A percentile compares a stretch with the other conserved stretches of the same genome.
phyloP scores from a whole-genome alignment of 2,329 filamentous ascomycete species.

The Macrophomina phaseolina region DNA sequence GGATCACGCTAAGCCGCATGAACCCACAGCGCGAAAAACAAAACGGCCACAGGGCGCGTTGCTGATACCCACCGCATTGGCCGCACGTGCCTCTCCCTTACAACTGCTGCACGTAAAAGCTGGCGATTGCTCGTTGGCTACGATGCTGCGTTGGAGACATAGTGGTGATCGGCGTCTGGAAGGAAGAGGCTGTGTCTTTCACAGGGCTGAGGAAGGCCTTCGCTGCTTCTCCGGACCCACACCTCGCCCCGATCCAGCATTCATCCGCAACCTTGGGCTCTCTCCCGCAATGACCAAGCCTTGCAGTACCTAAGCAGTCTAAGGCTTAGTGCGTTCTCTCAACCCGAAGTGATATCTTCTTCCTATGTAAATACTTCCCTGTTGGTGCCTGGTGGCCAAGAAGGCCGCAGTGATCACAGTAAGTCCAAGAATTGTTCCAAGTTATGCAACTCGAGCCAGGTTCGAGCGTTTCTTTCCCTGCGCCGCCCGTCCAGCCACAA shows the following conservation, averaged over 20 bases:
- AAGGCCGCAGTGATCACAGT: too few relatives aligned
- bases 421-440: neutral
- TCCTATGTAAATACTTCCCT: too few relatives aligned
- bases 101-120: neutral
- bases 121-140: neutral
- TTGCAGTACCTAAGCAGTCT: neutral
- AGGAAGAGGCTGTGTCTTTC: slow-evolving; percentile 21
- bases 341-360: too few relatives aligned
- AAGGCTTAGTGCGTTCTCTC: neutral
- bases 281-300: neutral
- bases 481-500: neutral
- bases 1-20: slow-evolving; percentile 2
- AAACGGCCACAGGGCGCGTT: slow-evolving; percentile 13
- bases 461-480: neutral
- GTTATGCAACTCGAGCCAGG: neutral
- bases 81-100: slow-evolving; percentile 3
- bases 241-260: neutral
- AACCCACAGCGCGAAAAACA: slow-evolving; percentile 4
- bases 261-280: neutral
- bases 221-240: slow-evolving; percentile 13
- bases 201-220: slow-evolving; percentile 19
- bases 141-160: neutral
- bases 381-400: too few relatives aligned
- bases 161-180: slow-evolving; percentile 13
- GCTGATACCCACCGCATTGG: neutral